Conservation (phyloP, 1,284 basidiomycete genomes). For the Sutorius eximius region DNA sequence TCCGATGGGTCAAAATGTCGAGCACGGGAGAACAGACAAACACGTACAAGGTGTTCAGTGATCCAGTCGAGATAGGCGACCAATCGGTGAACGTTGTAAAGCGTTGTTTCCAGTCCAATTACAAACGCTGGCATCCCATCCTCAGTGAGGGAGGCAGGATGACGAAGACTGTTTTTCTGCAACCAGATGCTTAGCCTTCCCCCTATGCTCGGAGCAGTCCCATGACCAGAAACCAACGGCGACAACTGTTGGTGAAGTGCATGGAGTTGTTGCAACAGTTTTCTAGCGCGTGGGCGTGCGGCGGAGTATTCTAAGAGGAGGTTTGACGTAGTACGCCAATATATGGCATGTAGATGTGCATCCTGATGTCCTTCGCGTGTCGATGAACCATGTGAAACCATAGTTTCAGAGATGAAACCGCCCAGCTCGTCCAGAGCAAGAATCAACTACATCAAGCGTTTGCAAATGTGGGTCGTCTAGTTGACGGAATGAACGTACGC, state of each 20-base stretch:
- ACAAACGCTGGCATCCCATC: conserved; percentile 15
- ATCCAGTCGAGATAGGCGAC: conserved; percentile 35
- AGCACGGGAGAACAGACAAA: not conserved
- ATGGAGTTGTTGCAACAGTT: conserved; percentile 17
- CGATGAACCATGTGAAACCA: not conserved
- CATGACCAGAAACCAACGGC: not conserved
- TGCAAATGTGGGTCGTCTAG: not conserved
- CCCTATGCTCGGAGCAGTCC: not conserved
- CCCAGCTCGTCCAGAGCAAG: conserved; percentile 34
- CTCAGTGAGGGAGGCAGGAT: conserved; percentile 3
- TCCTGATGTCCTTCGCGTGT: conserved; percentile 6
- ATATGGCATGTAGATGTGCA: conserved; percentile 27
- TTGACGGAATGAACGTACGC: conserved; percentile 14
- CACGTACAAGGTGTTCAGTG: conserved; percentile 26
- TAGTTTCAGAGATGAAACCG: conserved; percentile 13
- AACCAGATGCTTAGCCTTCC: conserved; percentile 1
- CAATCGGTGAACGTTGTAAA: conserved; percentile 22
- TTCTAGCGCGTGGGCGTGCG: conserved; percentile 23
- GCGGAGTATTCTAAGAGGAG: conserved; percentile 37
- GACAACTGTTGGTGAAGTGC: conserved; percentile 17
- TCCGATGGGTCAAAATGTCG: conserved; percentile 5
- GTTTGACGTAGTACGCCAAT: conserved; percentile 33
- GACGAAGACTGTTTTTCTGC: conserved; percentile 9
- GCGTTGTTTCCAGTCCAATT: conserved; percentile 23
- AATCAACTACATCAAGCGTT: conserved; percentile 21